Conservation (phyloP, 208 protist genomes). For the Acanthamoeba triangularis region DNA sequence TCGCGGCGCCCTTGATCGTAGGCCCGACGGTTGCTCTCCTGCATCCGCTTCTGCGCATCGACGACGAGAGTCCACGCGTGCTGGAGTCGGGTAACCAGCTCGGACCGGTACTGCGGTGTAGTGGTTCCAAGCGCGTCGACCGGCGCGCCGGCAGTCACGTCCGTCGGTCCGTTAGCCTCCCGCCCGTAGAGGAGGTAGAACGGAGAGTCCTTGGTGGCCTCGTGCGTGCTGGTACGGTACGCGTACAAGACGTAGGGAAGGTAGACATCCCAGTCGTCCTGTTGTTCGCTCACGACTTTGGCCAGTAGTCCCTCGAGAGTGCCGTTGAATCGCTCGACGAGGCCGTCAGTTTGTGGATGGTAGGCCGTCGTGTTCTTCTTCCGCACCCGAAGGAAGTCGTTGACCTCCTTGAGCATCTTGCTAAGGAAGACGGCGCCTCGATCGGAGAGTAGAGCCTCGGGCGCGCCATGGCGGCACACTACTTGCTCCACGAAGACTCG, state of each 20-base stretch:
- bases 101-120: not conserved
- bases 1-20: not conserved
- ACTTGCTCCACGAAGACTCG: slow-evolving; percentile 13
- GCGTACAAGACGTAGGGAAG: slow-evolving; percentile 18
- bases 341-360: slow-evolving; percentile 81
- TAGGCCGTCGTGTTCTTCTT: slow-evolving; percentile 69
- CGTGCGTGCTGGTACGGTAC: slow-evolving; percentile 34
- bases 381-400: not conserved
- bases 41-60: not conserved
- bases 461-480: slow-evolving; percentile 56
- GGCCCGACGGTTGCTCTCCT: not conserved
- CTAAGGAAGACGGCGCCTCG: slow-evolving; percentile 22
- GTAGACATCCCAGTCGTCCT: slow-evolving; percentile 61
- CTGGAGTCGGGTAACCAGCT: not conserved
- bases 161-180: not conserved
- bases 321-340: slow-evolving; percentile 76
- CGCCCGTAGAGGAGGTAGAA: slow-evolving; percentile 58
- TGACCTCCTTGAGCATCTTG: slow-evolving; percentile 43
- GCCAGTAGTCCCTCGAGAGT: not conserved
- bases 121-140: not conserved
- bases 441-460: slow-evolving; percentile 67
- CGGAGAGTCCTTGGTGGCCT: slow-evolving; percentile 60
- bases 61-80: not conserved
- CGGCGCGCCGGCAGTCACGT: not conserved
- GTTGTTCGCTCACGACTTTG: not conserved